These are phyloP conservation scores for Cercospora zeae-maydis DNA, from an alignment of 2,329 filamentous ascomycete genomes.

Conservation along the genomic window DNA sequence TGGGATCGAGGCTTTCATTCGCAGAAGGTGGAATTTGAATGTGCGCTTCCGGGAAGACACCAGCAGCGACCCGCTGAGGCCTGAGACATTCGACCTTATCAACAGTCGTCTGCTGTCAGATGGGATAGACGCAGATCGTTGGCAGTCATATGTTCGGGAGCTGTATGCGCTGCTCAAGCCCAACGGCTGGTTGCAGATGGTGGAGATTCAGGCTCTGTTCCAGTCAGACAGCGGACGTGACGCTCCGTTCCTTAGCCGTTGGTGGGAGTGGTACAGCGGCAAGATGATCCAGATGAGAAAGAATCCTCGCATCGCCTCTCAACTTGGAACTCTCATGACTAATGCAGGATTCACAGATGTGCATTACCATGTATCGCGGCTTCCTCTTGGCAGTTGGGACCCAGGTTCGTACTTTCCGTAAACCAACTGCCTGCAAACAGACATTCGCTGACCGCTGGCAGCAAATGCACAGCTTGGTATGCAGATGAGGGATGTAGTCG, in stretches of 20 bases:
- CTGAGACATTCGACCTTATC: slow-evolving; percentile 71
- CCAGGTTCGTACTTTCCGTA: neutral
- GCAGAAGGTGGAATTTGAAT: slow-evolving; percentile 38
- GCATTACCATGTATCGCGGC: slow-evolving; percentile 1
- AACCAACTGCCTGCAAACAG: neutral
- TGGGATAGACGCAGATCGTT: slow-evolving; percentile 69
- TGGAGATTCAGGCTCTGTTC: slow-evolving; percentile 80
- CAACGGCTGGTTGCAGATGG: slow-evolving; percentile 82
- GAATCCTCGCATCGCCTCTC: slow-evolving; percentile 24
- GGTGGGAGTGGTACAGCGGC: slow-evolving; percentile 28
- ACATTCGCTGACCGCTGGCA: slow-evolving; percentile 1
- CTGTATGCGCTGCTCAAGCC: slow-evolving; percentile 68
- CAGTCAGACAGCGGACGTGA: slow-evolving; percentile 64
- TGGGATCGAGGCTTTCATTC: slow-evolving; percentile 27
- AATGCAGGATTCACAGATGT: slow-evolving; percentile 23
- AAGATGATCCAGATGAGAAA: slow-evolving; percentile 23
- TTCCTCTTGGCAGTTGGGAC: slow-evolving; percentile 14
- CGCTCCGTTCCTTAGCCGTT: slow-evolving; percentile 23
- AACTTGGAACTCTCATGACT: slow-evolving; percentile 21
- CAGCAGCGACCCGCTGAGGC: slow-evolving; percentile 22
- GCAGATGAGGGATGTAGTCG: slow-evolving; percentile 12
- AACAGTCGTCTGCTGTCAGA: slow-evolving; percentile 71
- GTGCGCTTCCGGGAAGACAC: slow-evolving; percentile 28
- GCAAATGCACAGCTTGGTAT: neutral
- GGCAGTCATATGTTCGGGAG: slow-evolving; percentile 72